A percentile compares a stretch with the other conserved stretches of the same genome.
These are phyloP conservation scores for Exophiala alcalophila DNA, from an alignment of 2,329 filamentous ascomycete species.

Conservation along the genomic window DNA sequence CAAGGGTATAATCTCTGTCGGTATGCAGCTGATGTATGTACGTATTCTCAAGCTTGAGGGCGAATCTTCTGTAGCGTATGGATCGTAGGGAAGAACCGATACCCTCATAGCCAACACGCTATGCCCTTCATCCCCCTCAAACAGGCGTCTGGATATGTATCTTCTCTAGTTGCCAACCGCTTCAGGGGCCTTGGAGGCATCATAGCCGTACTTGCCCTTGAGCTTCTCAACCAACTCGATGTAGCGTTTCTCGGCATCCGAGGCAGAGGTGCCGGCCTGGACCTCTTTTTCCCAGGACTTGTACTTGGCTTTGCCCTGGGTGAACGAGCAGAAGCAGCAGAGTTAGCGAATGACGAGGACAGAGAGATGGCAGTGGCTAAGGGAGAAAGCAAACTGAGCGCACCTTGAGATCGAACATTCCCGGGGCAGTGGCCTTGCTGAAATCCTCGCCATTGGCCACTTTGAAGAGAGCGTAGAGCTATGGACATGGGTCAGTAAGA, in stretches of 20 bases:
- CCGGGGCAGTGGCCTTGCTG: constrained; percentile 34
- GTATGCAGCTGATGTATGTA: too few species aligned
- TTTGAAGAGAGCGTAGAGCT: constrained; percentile 44
- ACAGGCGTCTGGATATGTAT: too few species aligned
- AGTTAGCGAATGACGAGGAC: neutral
- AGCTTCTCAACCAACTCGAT: constrained; percentile 68
- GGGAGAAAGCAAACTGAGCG: constrained; percentile 10
- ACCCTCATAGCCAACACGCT: too few species aligned
- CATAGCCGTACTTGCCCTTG: constrained; percentile 67
- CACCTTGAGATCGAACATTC: constrained; percentile 43
- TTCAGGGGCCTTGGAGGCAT: constrained; percentile 63
- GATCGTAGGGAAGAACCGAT: too few species aligned
- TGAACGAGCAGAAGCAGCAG: neutral
- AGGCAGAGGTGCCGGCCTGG: constrained; percentile 60
- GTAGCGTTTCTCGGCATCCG: constrained; percentile 73
- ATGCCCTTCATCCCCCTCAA: too few species aligned
- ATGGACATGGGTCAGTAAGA: too few species aligned
- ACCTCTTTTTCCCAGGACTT: constrained; percentile 70
- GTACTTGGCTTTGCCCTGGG: constrained; percentile 75
- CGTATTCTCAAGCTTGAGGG: too few species aligned
- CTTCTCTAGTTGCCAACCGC: too few species aligned
- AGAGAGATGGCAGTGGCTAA: too few species aligned
- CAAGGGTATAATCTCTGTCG: too few species aligned
- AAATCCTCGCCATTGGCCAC: constrained; percentile 29
- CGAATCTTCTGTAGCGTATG: too few species aligned